phyloP scores from a whole-genome alignment of 805 yeast genomes.

The Ogataea neopini region DNA sequence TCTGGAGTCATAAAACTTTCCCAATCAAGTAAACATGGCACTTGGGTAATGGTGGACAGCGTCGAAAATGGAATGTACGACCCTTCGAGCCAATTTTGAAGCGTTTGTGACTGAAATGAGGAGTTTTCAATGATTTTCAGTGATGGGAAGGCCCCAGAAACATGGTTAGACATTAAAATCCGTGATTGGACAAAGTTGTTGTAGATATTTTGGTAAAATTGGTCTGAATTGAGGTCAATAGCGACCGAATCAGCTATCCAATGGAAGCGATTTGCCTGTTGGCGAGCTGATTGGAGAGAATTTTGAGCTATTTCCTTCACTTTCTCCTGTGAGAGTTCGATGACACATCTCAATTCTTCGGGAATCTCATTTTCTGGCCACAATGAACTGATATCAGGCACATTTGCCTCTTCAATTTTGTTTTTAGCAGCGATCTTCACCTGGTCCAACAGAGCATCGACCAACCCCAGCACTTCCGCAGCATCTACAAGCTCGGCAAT shows the following conservation, averaged over 20 bases:
- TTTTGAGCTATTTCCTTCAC: background rate
- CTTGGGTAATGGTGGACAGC: constrained; percentile 11
- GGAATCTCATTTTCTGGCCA: constrained; percentile 6
- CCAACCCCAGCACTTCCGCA: constrained; percentile 1
- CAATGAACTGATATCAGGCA: constrained; percentile 4
- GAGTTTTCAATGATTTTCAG: constrained; percentile 3
- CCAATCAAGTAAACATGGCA: constrained; percentile 26
- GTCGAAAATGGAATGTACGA: constrained; percentile 26
- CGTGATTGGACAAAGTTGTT: constrained; percentile 25
- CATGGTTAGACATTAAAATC: constrained; percentile 21
- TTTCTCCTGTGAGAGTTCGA: background rate
- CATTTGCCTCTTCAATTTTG: background rate
- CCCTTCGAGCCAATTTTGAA: constrained; percentile 25
- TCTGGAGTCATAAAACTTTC: constrained; percentile 13
- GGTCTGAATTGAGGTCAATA: background rate
- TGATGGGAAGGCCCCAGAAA: constrained; percentile 14
- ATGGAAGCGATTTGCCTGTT: constrained; percentile 5
- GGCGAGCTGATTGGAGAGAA: background rate
- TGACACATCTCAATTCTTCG: constrained; percentile 2
- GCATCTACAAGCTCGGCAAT: constrained; percentile 2
- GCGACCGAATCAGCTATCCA: background rate
- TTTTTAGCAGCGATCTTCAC: background rate
- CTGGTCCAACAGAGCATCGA: background rate
- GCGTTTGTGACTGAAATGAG: constrained; percentile 7
- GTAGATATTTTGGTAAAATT: constrained; percentile 9